Percentiles rank a stretch among this genome's conserved stretches.
These are phyloP conservation scores for Zymoseptoria passerinii DNA, from an alignment of 2,329 filamentous ascomycete species.

Conservation along the genomic window DNA sequence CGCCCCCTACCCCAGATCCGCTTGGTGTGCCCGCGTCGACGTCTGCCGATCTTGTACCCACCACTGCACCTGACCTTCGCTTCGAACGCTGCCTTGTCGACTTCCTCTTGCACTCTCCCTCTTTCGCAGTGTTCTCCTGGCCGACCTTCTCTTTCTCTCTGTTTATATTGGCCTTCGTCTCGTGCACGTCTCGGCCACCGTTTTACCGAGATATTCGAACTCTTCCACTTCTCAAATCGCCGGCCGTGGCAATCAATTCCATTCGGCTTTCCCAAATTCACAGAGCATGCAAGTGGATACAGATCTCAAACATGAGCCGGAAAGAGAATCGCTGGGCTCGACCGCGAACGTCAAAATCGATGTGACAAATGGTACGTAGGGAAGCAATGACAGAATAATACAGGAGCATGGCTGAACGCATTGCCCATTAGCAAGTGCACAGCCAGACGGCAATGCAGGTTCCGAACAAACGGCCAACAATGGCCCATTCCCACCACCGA, in stretches of 20 bases:
- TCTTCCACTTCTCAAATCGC: not conserved
- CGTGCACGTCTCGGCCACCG: not conserved
- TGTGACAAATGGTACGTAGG: conserved; percentile 14
- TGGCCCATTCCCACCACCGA: conserved; percentile 63
- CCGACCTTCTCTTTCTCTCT: not conserved
- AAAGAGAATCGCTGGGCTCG: conserved; percentile 18
- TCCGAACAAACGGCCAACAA: conserved; percentile 5
- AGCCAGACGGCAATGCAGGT: conserved; percentile 10
- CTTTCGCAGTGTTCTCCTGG: not conserved
- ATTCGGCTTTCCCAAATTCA: not conserved
- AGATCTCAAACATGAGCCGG: conserved; percentile 18
- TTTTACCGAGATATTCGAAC: not conserved
- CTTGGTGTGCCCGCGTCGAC: not conserved
- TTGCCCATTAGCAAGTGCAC: not conserved
- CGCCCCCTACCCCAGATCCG: not conserved
- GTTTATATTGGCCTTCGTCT: not conserved
- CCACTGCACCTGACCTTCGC: not conserved
- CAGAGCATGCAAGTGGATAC: conserved; percentile 24
- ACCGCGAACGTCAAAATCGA: conserved; percentile 9
- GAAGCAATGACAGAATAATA: not conserved
- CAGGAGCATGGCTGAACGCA: not conserved
- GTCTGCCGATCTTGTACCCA: not conserved
- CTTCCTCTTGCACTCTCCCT: not conserved
- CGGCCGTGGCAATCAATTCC: not conserved
- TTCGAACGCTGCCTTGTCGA: not conserved